These are phyloP conservation scores for Immersiella caudata DNA, from an alignment of 495 filamentous ascomycete species.

Conservation along the genomic window DNA sequence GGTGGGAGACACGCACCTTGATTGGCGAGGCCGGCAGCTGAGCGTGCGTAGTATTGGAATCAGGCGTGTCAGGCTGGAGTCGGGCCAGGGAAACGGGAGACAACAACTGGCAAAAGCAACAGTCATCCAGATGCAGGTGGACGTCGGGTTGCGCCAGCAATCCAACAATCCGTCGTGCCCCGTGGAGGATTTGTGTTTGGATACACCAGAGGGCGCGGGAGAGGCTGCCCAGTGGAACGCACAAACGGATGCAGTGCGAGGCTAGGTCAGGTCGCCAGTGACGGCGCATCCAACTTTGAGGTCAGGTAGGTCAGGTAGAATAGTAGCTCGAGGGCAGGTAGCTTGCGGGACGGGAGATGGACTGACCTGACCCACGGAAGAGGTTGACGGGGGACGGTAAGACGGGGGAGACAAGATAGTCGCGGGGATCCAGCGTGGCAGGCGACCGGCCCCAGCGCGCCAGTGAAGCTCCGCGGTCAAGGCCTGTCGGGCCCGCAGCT, in stretches of 20 bases:
- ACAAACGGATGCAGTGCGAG: constrained; percentile 17
- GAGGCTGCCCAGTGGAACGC: neutral
- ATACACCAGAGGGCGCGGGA: neutral
- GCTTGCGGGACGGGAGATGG: neutral
- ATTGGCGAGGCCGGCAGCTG: constrained; percentile 21
- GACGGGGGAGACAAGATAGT: neutral
- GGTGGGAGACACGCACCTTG: constrained; percentile 8
- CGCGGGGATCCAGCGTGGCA: constrained; percentile 17
- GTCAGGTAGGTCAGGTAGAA: neutral
- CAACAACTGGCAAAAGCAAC: constrained; percentile 24
- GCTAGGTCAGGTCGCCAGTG: constrained; percentile 16
- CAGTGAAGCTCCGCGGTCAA: neutral
- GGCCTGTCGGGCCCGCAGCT: constrained; percentile 24
- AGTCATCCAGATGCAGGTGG: constrained; percentile 7
- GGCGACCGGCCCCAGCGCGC: neutral
- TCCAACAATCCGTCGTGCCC: neutral
- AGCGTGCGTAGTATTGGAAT: constrained; percentile 17
- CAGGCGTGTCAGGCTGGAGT: constrained; percentile 32
- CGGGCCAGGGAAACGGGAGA: constrained; percentile 20
- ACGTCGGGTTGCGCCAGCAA: neutral
- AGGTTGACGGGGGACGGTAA: neutral
- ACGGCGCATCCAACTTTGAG: constrained; percentile 12
- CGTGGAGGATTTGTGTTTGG: neutral
- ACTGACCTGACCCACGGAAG: neutral
- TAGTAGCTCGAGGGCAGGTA: neutral